These are phyloP conservation scores for Pythium myriotylum DNA, from an alignment of 352 stramenopile genomes.

Conservation along the genomic window DNA sequence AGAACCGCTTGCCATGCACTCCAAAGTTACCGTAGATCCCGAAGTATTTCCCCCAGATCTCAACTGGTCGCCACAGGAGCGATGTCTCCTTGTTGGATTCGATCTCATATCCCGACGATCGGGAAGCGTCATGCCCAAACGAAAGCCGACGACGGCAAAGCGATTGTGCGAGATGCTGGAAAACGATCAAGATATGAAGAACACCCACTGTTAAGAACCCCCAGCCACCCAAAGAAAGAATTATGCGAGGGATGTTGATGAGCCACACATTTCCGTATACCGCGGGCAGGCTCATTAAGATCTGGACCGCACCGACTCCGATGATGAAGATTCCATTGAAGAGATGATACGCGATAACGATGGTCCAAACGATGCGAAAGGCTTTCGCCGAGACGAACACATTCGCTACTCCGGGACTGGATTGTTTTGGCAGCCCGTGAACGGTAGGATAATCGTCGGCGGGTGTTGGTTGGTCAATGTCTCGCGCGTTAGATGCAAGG, in stretches of 20 bases:
- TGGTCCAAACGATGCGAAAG: slow-evolving; percentile 7
- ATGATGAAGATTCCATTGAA: slow-evolving; percentile 11
- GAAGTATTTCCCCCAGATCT: slow-evolving; percentile 5
- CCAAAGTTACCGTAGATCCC: slow-evolving; percentile 3
- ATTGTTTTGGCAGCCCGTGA: no score
- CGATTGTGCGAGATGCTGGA: background rate
- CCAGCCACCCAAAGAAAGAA: background rate
- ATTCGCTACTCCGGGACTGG: slow-evolving; percentile 1
- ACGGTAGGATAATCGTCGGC: background rate
- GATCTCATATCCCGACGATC: background rate
- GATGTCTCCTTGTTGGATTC: background rate
- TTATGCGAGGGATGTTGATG: slow-evolving; percentile 6
- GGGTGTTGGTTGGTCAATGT: background rate
- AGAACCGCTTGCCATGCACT: slow-evolving; percentile 13
- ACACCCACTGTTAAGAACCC: background rate
- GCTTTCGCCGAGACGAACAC: background rate
- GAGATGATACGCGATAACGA: slow-evolving; percentile 6
- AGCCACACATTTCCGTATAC: slow-evolving; percentile 20
- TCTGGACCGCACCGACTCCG: background rate
- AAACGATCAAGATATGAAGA: background rate
- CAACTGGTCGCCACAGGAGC: background rate
- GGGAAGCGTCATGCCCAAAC: slow-evolving; percentile 5
- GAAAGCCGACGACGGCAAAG: background rate
- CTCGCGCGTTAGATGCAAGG: no score
- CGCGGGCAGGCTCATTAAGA: background rate